phyloP scores from a whole-genome alignment of 495 filamentous ascomycete genomes.

The Podospora pseudoanserina region DNA sequence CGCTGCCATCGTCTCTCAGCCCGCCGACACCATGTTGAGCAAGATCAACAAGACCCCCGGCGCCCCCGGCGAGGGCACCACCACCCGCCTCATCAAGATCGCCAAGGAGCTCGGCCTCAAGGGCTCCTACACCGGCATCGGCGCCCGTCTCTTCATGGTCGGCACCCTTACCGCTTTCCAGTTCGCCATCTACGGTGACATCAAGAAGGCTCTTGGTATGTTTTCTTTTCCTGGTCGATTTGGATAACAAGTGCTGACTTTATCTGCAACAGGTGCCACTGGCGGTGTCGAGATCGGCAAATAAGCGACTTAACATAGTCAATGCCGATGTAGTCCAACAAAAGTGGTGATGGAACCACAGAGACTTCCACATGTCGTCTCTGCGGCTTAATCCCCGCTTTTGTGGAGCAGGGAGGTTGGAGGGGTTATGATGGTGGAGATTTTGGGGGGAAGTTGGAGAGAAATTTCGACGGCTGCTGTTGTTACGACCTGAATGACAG shows the following conservation, averaged over 20 bases:
- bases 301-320: constrained; percentile 28
- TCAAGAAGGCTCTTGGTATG: constrained; percentile 14
- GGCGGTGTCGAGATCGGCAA: constrained; percentile 75
- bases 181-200: constrained; percentile 87
- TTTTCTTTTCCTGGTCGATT: not conserved
- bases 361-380: not conserved
- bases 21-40: constrained; percentile 97
- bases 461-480: not conserved
- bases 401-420: not conserved
- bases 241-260: not conserved
- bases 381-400: constrained; percentile 1
- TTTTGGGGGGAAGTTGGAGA: not conserved
- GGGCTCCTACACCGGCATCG: constrained; percentile 88
- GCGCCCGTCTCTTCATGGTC: constrained; percentile 85
- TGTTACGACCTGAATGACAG: constrained; percentile 1
- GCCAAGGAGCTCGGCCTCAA: constrained; percentile 86
- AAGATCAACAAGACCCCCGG: constrained; percentile 99
- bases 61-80: constrained; percentile 90
- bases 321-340: not conserved
- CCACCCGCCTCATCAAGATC: constrained; percentile 90
- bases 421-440: not conserved
- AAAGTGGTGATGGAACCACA: constrained; percentile 7
- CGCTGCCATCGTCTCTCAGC: constrained; percentile 92
- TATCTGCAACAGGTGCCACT: constrained; percentile 49
- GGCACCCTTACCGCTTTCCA: constrained; percentile 81